A percentile compares a stretch with the other conserved stretches of the same genome.
Evolutionary conservation across 2,329 filamentous ascomycete genomes (phyloP).

Genomic region (Sporothrix brasiliensis): DNA sequence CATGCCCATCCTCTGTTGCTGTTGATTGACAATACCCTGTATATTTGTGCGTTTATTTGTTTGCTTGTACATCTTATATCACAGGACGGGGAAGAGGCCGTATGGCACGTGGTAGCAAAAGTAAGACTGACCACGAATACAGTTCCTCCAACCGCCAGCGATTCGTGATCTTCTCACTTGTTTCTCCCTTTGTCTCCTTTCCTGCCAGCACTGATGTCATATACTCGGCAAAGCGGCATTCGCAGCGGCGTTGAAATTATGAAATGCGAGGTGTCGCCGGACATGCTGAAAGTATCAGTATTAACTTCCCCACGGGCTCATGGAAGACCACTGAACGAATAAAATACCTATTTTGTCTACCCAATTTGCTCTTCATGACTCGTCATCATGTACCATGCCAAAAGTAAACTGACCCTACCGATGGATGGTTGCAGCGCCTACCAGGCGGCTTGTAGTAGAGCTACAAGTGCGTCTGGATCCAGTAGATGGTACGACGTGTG

Average conservation of each 20-base stretch:
- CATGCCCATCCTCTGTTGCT: background rate
- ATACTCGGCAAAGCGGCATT: background rate
- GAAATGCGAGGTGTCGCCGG: background rate
- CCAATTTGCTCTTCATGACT: background rate
- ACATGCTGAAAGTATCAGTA: background rate
- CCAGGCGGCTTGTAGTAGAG: slow-evolving; percentile 23
- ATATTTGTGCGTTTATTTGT: background rate
- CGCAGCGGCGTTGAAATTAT: background rate
- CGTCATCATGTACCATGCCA: background rate
- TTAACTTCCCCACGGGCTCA: background rate
- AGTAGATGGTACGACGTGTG: background rate
- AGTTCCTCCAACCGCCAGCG: background rate
- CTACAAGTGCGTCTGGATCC: slow-evolving; percentile 24
- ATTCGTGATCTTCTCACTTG: background rate
- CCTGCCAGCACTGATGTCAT: background rate
- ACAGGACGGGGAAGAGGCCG: background rate
- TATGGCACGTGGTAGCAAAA: background rate
- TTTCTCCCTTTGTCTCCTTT: background rate
- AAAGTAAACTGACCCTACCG: too few relatives aligned
- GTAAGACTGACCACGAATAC: too few relatives aligned
- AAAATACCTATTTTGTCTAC: background rate
- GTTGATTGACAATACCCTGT: background rate
- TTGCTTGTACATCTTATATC: background rate
- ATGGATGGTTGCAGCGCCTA: background rate
- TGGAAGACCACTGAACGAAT: background rate